Base-by-base conservation (phyloP, 2,329 filamentous ascomycete genomes). In the Diaporthe citrichinensis region DNA sequence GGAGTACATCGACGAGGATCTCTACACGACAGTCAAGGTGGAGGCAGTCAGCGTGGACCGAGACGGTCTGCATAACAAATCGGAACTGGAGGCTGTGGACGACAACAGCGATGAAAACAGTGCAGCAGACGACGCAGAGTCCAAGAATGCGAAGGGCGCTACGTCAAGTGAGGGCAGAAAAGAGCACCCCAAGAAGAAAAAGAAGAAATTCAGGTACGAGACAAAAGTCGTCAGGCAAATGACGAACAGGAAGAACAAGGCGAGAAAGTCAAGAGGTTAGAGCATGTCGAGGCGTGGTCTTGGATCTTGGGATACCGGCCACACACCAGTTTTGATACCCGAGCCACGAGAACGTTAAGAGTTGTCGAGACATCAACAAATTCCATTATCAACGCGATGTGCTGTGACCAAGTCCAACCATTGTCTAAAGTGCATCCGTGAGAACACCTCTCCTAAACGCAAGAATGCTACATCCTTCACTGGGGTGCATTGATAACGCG, bases 1-100 rank as follows among this genome's bases (percentile, higher is more conserved):
- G 79, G 95, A 98, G 84, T 99, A 98, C 85, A 91, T 98, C 78
- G 97, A 99, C 83, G 97, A 98, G 83, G 96, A 98, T 84, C 94
- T 94, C 82, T 98, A 95, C 83, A 98, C 97, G 0, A 98, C 95
- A 0, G 97, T 99, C 36, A 98, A 95, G 0, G 92, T 99, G 1
- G 96, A 98, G 83, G 93, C 94, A 15, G 95, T 99, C 79, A 93
- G 93, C 77, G 90, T 97, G 23, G 93, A 94, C 17, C 91, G 91
- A 78, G 92, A 95, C 73, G 94, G 94, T 0, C 85, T 97, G 65
- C 88, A 91, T 75, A 92, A 90, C 79, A 87, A 88, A 4, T 83
- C 86, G 58, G 79, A 85, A n/a, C 74, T 78, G 74, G 83, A 81
- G 76, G 82, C 79, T 14, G 81, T 83, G 14, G 83, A 84, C n/a